Conservation (phyloP, 176 grass and related monocot genomes). For the Triticum timopheevii region DNA sequence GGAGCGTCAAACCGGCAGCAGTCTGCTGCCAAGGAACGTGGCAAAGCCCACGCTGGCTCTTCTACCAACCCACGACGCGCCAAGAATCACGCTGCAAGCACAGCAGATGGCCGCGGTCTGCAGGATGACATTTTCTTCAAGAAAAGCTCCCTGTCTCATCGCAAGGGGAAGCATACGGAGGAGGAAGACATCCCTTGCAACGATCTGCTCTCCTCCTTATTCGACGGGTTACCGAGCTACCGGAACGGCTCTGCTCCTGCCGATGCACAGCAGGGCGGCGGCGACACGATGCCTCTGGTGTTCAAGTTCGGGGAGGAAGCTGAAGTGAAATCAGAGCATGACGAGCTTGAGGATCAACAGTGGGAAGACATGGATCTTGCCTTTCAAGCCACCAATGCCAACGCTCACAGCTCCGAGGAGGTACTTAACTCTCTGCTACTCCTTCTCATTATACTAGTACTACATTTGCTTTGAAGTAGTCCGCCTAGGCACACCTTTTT, state of each 20-base stretch:
- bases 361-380: slow-evolving; percentile 21
- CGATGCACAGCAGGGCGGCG: neutral
- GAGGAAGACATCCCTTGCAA: neutral
- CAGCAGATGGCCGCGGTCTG: neutral
- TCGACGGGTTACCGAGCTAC: slow-evolving; percentile 19
- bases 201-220: slow-evolving; percentile 25
- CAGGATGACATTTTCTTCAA: slow-evolving; percentile 36
- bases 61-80: neutral
- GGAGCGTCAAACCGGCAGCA: neutral
- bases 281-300: neutral
- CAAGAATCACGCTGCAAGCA: neutral
- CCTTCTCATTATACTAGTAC: neutral
- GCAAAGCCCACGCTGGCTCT: neutral
- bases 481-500: too few relatives aligned
- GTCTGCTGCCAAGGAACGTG: neutral
- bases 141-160: neutral
- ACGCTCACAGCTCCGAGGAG: neutral
- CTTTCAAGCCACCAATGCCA: neutral
- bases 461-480: neutral
- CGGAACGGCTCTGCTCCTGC: neutral
- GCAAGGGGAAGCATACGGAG: neutral
- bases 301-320: slow-evolving; percentile 41
- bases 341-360: slow-evolving; percentile 7
- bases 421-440: slow-evolving; percentile 21
- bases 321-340: neutral